Evolutionary conservation across 2,329 filamentous ascomycete species (phyloP), one percentile per base, ranked within the genome.

Genomic region (Dothiorella sarmentorum): DNA sequence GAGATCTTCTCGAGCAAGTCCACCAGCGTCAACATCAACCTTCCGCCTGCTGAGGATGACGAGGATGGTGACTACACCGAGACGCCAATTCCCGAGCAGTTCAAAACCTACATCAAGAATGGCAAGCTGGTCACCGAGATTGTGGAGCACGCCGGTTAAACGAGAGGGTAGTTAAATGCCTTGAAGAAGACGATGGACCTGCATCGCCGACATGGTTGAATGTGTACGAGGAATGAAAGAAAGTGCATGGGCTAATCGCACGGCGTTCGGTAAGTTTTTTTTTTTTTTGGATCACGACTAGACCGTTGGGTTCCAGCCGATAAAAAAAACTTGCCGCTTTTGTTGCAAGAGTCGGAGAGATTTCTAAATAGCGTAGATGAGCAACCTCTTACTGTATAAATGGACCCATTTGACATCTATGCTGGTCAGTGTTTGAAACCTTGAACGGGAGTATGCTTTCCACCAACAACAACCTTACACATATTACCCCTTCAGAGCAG

Each of bases 1-100:
- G 90, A 95, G 71, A 80, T 97, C 49, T 96, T 93, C 73, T 89
- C 89, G 31, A 95, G 89, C 80, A 97, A 97, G 78, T 93, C 86
- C 62, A 85, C 86, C 3, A 85, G 88, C 52, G 82, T 99, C 67
- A 99, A 99, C 75, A 81, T 99, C 65, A 91, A 96, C 65, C 78
- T 97, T 52, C 85, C 84, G 11, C 85, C 91, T 3, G 76, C 81
- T 18, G 85, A 85, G 7, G 80, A 79, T 26, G 85, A 75, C 2
- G 85, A 87, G 49, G 78, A n/a, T n/a, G n/a, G n/a, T n/a, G n/a
- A 99, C 69, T 95, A 90, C 72, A 88, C 86, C 72, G 94, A 99
- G 76, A 83, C 90, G 56, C 87, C 94, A 0, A 74, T 97, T 61
- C 94, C 94, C 0, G 90, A 92, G 69, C 94, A 99, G 79, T 89